These are phyloP conservation scores for Fusarium heterosporum DNA, from an alignment of 2,329 filamentous ascomycete genomes.

Conservation along the genomic window DNA sequence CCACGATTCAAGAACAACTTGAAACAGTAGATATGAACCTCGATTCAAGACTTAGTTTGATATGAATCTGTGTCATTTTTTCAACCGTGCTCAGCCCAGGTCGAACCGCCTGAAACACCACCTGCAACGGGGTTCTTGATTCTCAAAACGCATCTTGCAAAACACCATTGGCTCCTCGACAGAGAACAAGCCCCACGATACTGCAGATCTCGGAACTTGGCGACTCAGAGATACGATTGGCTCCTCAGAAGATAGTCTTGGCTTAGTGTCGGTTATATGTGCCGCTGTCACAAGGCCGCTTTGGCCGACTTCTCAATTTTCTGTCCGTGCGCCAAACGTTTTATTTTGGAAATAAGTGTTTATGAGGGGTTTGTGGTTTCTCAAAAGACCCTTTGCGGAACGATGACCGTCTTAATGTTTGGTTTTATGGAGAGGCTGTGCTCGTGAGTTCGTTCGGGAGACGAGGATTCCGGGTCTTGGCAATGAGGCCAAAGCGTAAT, in stretches of 20 bases:
- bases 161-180: neutral
- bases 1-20: too few relatives aligned
- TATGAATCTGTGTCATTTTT: too few relatives aligned
- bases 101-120: conserved; percentile 19
- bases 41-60: too few relatives aligned
- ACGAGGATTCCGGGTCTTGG: conserved; percentile 20
- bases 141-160: neutral
- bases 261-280: neutral
- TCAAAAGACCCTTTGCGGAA: neutral
- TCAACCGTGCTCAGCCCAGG: neutral
- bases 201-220: conserved; percentile 17
- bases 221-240: conserved; percentile 6
- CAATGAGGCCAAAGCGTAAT: conserved; percentile 51
- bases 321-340: neutral
- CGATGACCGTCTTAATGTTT: conserved; percentile 6
- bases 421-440: conserved; percentile 24
- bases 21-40: too few relatives aligned
- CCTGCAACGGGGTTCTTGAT: neutral
- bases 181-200: neutral
- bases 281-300: neutral
- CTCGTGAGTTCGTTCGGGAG: conserved; percentile 2
- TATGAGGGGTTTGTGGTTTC: neutral
- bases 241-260: neutral
- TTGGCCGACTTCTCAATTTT: conserved; percentile 7
- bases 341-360: neutral